These are phyloP conservation scores for Flueggea neowawraea DNA, from an alignment of 441 rosid genomes.

Conservation along the genomic window DNA sequence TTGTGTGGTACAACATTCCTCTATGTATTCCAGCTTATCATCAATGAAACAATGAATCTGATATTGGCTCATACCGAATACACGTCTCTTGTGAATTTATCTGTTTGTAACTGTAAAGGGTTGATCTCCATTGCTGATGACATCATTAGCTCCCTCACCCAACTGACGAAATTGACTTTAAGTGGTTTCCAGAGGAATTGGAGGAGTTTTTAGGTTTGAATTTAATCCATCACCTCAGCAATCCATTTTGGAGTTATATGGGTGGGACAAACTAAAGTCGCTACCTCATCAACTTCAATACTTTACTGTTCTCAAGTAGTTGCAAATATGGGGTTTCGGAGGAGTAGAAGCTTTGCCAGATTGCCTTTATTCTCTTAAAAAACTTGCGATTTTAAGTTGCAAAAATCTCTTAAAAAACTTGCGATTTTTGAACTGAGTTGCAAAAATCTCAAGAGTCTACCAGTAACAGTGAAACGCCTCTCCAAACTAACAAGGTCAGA, in stretches of 20 bases:
- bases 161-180: conserved; percentile 12
- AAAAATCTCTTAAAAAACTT: too few species aligned
- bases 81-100: not conserved
- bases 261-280: conserved; percentile 12
- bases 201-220: conserved; percentile 13
- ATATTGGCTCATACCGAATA: too few species aligned
- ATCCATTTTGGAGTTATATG: conserved; percentile 5
- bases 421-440: conserved; percentile 3
- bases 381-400: too few species aligned
- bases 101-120: not conserved
- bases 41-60: too few species aligned
- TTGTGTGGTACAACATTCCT: too few species aligned
- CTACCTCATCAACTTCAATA: conserved; percentile 26
- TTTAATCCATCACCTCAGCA: conserved; percentile 12
- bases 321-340: not conserved
- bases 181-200: conserved; percentile 13
- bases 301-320: conserved; percentile 13
- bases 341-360: conserved; percentile 20
- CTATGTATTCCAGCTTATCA: too few species aligned
- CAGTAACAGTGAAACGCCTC: not conserved
- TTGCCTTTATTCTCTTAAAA: conserved; percentile 18
- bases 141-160: conserved; percentile 8
- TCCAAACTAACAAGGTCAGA: not conserved
- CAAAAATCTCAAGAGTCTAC: conserved; percentile 12
- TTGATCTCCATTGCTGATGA: not conserved